Percentiles rank a stretch among this genome's conserved stretches.
phyloP scores from a whole-genome alignment of 352 stramenopile genomes.

The Elongisporangium prolatum region DNA sequence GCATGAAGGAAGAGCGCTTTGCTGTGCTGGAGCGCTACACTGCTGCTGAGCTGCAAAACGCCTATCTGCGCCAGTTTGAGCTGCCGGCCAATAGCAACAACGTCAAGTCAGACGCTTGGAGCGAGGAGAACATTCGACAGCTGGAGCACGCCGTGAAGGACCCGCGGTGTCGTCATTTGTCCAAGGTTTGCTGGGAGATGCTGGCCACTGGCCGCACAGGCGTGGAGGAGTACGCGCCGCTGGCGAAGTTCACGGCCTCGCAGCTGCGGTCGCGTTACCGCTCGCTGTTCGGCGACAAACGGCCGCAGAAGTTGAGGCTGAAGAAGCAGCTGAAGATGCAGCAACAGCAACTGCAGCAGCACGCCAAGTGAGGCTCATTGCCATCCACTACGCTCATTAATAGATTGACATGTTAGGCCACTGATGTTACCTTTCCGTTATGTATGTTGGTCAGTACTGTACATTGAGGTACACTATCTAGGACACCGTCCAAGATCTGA shows the following conservation, averaged over 20 bases:
- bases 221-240: conserved; percentile 62
- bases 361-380: neutral
- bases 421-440: neutral
- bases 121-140: conserved; percentile 62
- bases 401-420: neutral
- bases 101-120: conserved; percentile 59
- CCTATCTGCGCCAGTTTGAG: conserved; percentile 65
- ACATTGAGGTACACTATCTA: too few relatives aligned
- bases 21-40: conserved; percentile 52
- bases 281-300: conserved; percentile 74
- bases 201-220: conserved; percentile 62
- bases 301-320: conserved; percentile 58
- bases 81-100: conserved; percentile 30
- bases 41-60: conserved; percentile 60
- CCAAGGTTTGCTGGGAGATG: conserved; percentile 80
- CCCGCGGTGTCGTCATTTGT: conserved; percentile 61
- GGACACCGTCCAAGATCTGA: neutral
- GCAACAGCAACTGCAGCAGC: conserved; percentile 16
- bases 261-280: conserved; percentile 75
- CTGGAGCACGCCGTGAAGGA: conserved; percentile 67
- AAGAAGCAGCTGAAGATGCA: conserved; percentile 65
- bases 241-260: conserved; percentile 72
- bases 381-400: neutral
- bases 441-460: too few relatives aligned
- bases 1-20: conserved; percentile 66